These are phyloP conservation scores for Physcomitrium patens DNA, from an alignment of 225 moss, liverwort and hornwort genomes.

Conservation along the genomic window DNA sequence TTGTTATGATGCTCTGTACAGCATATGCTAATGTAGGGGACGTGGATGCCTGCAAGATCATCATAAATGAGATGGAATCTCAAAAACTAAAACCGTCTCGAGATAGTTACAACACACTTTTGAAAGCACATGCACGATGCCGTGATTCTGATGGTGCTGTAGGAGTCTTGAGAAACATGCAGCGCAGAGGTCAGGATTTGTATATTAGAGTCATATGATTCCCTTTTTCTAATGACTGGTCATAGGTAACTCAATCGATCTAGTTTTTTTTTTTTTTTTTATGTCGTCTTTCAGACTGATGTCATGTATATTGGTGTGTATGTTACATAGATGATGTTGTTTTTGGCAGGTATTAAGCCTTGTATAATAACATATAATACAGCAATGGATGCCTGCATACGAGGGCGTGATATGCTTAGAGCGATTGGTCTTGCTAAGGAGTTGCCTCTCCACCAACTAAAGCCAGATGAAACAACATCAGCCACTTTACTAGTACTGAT, in stretches of 20 bases:
- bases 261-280: not conserved
- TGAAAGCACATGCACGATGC: slow-evolving; percentile 67
- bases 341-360: slow-evolving; percentile 53
- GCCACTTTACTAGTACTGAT: slow-evolving; percentile 56
- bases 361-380: slow-evolving; percentile 67
- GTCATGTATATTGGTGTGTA: slow-evolving; percentile 1
- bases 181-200: slow-evolving; percentile 50
- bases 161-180: slow-evolving; percentile 58
- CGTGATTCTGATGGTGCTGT: slow-evolving; percentile 67
- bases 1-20: slow-evolving; percentile 29
- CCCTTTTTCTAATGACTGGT: slow-evolving; percentile 2
- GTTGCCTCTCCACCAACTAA: slow-evolving; percentile 51
- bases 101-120: slow-evolving; percentile 62
- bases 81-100: slow-evolving; percentile 42
- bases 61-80: slow-evolving; percentile 49
- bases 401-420: slow-evolving; percentile 63
- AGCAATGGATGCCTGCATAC: slow-evolving; percentile 62
- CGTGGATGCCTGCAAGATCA: slow-evolving; percentile 56
- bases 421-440: slow-evolving; percentile 61
- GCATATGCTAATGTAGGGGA: slow-evolving; percentile 65
- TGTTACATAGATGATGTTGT: slow-evolving; percentile 5
- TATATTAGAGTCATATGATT: not conserved
- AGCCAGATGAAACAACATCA: slow-evolving; percentile 56
- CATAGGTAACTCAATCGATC: not conserved
- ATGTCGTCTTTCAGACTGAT: not conserved